Evolutionary conservation across 176 grass and related monocot species (phyloP), one percentile per base, ranked within the genome.

Genomic region (Poa annua): DNA sequence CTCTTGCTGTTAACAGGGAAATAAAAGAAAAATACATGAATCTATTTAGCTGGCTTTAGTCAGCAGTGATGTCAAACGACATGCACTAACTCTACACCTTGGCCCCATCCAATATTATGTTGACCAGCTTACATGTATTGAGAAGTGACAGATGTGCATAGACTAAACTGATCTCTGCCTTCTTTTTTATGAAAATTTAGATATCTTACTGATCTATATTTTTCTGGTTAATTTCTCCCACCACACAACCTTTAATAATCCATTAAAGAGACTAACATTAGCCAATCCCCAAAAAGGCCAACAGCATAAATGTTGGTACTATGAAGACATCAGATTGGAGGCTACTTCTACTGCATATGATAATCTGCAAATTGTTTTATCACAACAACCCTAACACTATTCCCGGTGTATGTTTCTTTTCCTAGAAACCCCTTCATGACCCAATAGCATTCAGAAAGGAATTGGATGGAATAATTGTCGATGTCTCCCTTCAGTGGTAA

Each of bases 401-500:
- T 78, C 33, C 47, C 68, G 83, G n/a, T 32, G 17, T 78, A 29
- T 85, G 78, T 8, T 86, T 86, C 60, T 44, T 84, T 76, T 68
- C 21, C 26, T 77, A 98, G 96, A 95, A 86, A 80, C 83, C 91
- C 6, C 87, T 98, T 61, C 96, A 98, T 79, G 88, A 98, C 77
- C 89, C 89, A 47, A 88, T 98, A 77, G 84, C 85, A 25, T 98
- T 93, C 79, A 90, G 78, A 83, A 91, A 90, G 81, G 87, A 85
- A 78, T 79, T 84, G 80, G 93, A 88, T 90, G 96, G 93, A 78
- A 83, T 95, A 74, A 90, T 67, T 17, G 91, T 98, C 39, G 93
- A 98, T 79, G 91, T 93, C 66, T 94, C 96, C 34, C 91, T 98
- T 87, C 96, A 98, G 80, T 98, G 96, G 96, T 98, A 98, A 87